phyloP scores from a whole-genome alignment of 176 grass and related monocot species.

The Eragrostis nindensis region DNA sequence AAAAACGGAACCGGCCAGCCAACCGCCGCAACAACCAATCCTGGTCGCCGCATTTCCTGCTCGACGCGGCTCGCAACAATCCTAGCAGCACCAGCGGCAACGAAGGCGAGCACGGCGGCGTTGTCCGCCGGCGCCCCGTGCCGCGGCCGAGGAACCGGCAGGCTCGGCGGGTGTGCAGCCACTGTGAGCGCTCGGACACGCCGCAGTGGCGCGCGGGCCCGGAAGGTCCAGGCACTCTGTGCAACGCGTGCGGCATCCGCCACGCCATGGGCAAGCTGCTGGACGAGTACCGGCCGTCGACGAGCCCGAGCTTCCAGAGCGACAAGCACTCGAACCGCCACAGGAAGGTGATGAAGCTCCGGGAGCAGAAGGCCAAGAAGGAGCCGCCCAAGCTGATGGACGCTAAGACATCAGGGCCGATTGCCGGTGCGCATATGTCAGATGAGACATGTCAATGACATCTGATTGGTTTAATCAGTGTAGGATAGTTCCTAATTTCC shows the following conservation, averaged over 20 bases:
- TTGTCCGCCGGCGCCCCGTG: neutral
- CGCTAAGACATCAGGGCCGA: neutral
- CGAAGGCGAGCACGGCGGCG: neutral
- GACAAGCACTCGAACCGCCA: constrained; percentile 54
- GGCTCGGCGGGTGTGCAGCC: constrained; percentile 31
- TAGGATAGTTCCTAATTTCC: too few species aligned
- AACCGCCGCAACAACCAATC: too few species aligned
- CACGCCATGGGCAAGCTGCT: constrained; percentile 32
- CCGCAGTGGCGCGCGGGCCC: constrained; percentile 62
- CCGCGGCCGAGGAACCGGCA: neutral
- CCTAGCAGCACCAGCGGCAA: neutral
- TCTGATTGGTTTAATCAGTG: too few species aligned
- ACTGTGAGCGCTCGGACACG: constrained; percentile 43
- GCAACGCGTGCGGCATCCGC: constrained; percentile 62
- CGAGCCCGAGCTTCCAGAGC: constrained; percentile 43
- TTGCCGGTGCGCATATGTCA: too few species aligned
- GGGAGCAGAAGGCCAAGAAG: constrained; percentile 9
- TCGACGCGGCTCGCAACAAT: neutral
- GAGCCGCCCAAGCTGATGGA: too few species aligned
- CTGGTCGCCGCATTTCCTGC: neutral
- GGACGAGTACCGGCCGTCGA: constrained; percentile 53
- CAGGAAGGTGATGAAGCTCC: constrained; percentile 41
- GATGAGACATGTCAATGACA: too few species aligned
- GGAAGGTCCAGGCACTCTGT: constrained; percentile 50
- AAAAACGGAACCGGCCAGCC: too few species aligned